Base-by-base conservation (phyloP, 305 asterid species). In the Ajuga reptans region DNA sequence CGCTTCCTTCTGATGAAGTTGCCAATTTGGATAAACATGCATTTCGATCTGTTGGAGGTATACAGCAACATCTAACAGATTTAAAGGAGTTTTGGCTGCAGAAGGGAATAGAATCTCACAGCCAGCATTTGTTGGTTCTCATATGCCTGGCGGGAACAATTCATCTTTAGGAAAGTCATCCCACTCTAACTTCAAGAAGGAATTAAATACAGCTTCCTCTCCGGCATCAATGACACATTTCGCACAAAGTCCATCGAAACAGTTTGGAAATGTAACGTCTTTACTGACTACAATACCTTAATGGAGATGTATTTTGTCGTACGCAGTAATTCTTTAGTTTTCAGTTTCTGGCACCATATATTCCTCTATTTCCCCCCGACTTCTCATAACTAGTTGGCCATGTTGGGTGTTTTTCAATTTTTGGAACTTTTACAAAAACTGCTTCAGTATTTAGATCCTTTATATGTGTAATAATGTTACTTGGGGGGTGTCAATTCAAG, bases 191-290 rank as follows among this genome's bases (percentile, higher is more conserved):
- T 71, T 69, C 39, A 69, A 29, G 55, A 87, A 83, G 80, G 86
- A 83, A 72, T 31, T 62, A 53, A 54, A 31, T 59, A 70, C 81
- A 53, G 42, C 83, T 77, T 59, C 76, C 39, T 73, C 83, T 21
- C 54, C 79, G 33, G 31, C 73, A 39, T 73, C 80, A 49, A 72
- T 62, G 65, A 75, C 78, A 21, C 75, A 71, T 72, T 75, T 81
- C 61, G 77, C 79, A 52, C 85, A 78, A 71, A 87, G 67, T 71
- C 81, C 78, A 53, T 73, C 87, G 46, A 84, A 86, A 63, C 92
- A 91, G 72, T 82, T 87, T 77, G 90, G 82, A 80, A 89, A 82
- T 74, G 99, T 91, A 89, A 79, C 60, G 71, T 51, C 73, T 72
- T 58, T 62, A 37, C 77, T 64, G 34, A 17, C 75, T 71, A 33